These are phyloP conservation scores for Coriaria nepalensis DNA, from an alignment of 306 rosid genomes.

Conservation along the genomic window DNA sequence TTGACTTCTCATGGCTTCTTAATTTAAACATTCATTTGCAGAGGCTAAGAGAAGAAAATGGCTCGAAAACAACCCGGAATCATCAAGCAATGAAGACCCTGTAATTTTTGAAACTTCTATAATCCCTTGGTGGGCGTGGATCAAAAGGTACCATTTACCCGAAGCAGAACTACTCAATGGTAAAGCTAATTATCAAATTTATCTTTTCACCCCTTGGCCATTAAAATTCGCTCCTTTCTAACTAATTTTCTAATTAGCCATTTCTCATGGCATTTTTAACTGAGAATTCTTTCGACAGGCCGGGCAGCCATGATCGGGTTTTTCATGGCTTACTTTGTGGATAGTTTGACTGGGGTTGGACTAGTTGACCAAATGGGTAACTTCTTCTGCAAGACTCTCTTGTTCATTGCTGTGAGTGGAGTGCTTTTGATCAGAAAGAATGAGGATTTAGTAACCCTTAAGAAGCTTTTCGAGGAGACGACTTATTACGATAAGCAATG, in stretches of 20 bases:
- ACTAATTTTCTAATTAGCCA: too few relatives aligned
- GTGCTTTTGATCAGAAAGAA: slow-evolving; percentile 90
- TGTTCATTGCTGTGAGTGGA: slow-evolving; percentile 72
- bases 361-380: slow-evolving; percentile 90
- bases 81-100: slow-evolving; percentile 66
- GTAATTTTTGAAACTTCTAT: slow-evolving; percentile 82
- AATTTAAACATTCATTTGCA: slow-evolving; percentile 26
- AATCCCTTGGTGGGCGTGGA: slow-evolving; percentile 99
- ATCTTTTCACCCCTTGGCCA: too few relatives aligned
- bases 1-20: slow-evolving; percentile 16
- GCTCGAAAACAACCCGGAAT: slow-evolving; percentile 74
- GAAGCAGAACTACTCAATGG: slow-evolving; percentile 96
- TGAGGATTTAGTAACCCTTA: slow-evolving; percentile 66
- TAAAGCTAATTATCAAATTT: too few relatives aligned
- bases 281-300: slow-evolving; percentile 38
- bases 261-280: too few relatives aligned
- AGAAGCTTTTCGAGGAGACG: slow-evolving; percentile 80
- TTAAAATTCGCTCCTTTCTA: too few relatives aligned
- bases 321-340: slow-evolving; percentile 90
- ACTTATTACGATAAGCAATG: slow-evolving; percentile 96
- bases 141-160: slow-evolving; percentile 90
- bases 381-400: slow-evolving; percentile 84
- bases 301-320: slow-evolving; percentile 62
- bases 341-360: slow-evolving; percentile 98
- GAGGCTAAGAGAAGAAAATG: slow-evolving; percentile 96